These are phyloP conservation scores for Cutaneotrichosporon cutaneum DNA, from an alignment of 1,284 basidiomycete species.

Conservation along the genomic window DNA sequence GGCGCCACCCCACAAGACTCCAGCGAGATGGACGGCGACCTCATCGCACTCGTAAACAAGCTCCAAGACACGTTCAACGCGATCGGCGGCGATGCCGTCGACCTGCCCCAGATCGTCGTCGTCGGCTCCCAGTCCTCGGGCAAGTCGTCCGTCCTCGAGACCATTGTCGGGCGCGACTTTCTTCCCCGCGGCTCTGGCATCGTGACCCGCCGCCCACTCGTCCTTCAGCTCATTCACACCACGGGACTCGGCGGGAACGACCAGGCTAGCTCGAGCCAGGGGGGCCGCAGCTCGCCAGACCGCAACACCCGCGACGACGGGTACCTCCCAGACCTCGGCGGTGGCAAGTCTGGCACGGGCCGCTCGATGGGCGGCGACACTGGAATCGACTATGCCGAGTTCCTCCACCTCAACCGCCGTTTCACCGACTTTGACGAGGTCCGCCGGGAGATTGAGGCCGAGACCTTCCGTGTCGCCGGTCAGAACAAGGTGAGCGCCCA, in stretches of 20 bases:
- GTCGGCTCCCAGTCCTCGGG: constrained; percentile 58
- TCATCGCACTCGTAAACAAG: constrained; percentile 93
- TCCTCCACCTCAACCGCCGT: constrained; percentile 91
- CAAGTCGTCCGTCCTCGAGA: constrained; percentile 60
- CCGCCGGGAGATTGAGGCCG: constrained; percentile 94
- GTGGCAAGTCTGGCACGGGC: constrained; percentile 23
- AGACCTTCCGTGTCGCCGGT: constrained; percentile 94
- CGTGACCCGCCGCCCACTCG: constrained; percentile 89
- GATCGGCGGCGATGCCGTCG: constrained; percentile 59
- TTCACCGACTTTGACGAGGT: constrained; percentile 96
- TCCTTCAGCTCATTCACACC: constrained; percentile 93
- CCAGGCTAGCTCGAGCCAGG: not conserved
- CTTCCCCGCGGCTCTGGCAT: constrained; percentile 74
- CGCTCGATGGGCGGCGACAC: constrained; percentile 36
- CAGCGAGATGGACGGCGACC: constrained; percentile 77
- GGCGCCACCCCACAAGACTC: not conserved
- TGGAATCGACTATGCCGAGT: constrained; percentile 89
- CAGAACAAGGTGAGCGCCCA: constrained; percentile 74
- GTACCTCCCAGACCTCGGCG: constrained; percentile 43
- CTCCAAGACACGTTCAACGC: constrained; percentile 66
- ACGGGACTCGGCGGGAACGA: constrained; percentile 49
- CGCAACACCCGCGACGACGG: constrained; percentile 26
- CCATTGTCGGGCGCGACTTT: constrained; percentile 92
- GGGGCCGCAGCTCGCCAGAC: not conserved
- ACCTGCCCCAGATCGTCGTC: constrained; percentile 55